Conservation (phyloP, 2,329 filamentous ascomycete genomes). For the Cordyceps pruinosa region DNA sequence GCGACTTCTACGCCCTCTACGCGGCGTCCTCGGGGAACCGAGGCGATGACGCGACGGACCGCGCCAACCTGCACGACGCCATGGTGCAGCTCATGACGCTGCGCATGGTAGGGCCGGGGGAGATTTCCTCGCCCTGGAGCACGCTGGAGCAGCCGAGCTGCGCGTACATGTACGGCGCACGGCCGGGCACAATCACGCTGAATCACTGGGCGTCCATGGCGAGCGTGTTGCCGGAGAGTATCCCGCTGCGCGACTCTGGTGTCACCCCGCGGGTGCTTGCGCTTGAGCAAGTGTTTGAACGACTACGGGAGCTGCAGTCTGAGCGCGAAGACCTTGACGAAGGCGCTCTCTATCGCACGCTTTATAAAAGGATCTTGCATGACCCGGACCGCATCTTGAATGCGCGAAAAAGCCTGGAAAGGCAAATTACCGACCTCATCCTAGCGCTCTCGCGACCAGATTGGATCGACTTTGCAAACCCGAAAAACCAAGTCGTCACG, state of each 20-base stretch:
- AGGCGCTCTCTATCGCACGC: conserved; percentile 51
- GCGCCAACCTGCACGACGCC: conserved; percentile 43
- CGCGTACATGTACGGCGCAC: conserved; percentile 57
- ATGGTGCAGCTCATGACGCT: conserved; percentile 55
- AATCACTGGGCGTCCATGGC: conserved; percentile 60
- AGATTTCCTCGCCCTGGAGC: conserved; percentile 53
- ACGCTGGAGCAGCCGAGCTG: conserved; percentile 69
- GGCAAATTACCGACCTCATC: conserved; percentile 67
- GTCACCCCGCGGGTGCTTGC: conserved; percentile 54
- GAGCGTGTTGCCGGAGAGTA: conserved; percentile 47
- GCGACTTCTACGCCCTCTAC: conserved; percentile 51
- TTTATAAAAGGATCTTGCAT: conserved; percentile 62
- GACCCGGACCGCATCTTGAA: conserved; percentile 57
- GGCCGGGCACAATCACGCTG: conserved; percentile 64
- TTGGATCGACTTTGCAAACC: conserved; percentile 67
- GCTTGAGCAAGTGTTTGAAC: conserved; percentile 49
- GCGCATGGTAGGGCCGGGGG: conserved; percentile 36
- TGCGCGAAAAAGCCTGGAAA: conserved; percentile 58
- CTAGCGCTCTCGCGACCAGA: conserved; percentile 59
- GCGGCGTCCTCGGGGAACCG: conserved; percentile 41
- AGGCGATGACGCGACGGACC: conserved; percentile 35
- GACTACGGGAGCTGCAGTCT: conserved; percentile 51
- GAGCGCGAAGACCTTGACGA: conserved; percentile 52
- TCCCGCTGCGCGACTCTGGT: conserved; percentile 52
- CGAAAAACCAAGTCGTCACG: conserved; percentile 65